Evolutionary conservation across 129 eudicot genomes (phyloP).

Genomic region (Deinandra increscens): DNA sequence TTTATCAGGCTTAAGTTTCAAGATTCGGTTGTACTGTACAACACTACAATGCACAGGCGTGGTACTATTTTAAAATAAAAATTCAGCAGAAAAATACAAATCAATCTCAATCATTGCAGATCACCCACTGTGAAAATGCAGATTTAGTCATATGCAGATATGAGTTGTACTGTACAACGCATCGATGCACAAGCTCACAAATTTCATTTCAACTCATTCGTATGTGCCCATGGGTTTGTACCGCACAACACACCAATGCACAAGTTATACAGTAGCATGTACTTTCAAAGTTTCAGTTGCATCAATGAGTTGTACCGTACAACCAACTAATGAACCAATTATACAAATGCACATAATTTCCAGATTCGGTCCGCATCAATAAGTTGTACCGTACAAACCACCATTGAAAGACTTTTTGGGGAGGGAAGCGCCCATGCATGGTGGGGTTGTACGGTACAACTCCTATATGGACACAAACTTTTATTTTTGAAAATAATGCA

Average conservation of each 20-base stretch:
- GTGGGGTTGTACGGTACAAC: slow-evolving; percentile 4
- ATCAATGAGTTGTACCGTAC: slow-evolving; percentile 6
- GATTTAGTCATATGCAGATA: background rate
- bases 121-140: background rate
- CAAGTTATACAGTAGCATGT: no score
- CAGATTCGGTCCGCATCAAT: background rate
- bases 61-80: background rate
- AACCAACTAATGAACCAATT: background rate
- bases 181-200: slow-evolving; percentile 1
- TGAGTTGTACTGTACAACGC: slow-evolving; percentile 12
- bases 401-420: background rate
- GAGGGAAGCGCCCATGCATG: background rate
- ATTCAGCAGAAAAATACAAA: background rate
- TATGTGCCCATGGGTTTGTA: background rate
- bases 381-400: slow-evolving; percentile 14
- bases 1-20: background rate
- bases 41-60: background rate
- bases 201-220: background rate
- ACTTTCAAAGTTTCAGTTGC: background rate
- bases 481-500: background rate
- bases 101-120: background rate
- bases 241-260: slow-evolving; percentile 5
- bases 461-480: background rate
- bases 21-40: slow-evolving; percentile 5
- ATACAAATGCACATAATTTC: background rate